These are phyloP conservation scores for Lizanozyma gosingica DNA, from an alignment of 1,139 yeast genomes.

Conservation along the genomic window DNA sequence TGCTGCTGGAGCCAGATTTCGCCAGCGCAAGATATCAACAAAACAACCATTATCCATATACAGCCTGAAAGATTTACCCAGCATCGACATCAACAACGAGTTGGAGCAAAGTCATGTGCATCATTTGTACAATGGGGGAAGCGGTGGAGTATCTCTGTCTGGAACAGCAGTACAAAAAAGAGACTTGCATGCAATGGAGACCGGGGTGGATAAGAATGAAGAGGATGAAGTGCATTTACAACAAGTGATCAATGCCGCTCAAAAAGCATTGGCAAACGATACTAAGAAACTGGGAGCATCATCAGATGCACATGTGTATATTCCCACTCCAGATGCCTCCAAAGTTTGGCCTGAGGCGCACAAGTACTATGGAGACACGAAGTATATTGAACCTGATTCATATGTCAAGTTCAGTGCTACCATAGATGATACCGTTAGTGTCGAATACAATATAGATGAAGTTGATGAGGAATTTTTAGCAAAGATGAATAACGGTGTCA, in stretches of 20 bases:
- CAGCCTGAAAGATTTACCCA: slow-evolving; percentile 72
- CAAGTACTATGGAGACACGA: slow-evolving; percentile 55
- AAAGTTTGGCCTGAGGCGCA: slow-evolving; percentile 70
- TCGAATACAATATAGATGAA: slow-evolving; percentile 87
- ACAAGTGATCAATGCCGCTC: slow-evolving; percentile 76
- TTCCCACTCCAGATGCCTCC: slow-evolving; percentile 97
- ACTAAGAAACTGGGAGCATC: slow-evolving; percentile 27
- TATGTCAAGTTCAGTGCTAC: slow-evolving; percentile 90
- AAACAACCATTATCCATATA: slow-evolving; percentile 81
- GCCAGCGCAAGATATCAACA: slow-evolving; percentile 86
- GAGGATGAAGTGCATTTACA: slow-evolving; percentile 96
- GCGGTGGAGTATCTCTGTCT: slow-evolving; percentile 6
- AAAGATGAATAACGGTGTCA: slow-evolving; percentile 11
- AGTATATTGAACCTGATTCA: slow-evolving; percentile 63
- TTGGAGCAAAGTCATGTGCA: slow-evolving; percentile 39
- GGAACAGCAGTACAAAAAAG: slow-evolving; percentile 63
- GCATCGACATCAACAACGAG: slow-evolving; percentile 45
- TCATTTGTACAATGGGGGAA: slow-evolving; percentile 18
- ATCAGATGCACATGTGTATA: slow-evolving; percentile 55
- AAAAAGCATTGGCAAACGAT: slow-evolving; percentile 40
- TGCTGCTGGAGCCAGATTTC: slow-evolving; percentile 59
- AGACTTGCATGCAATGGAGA: slow-evolving; percentile 82
- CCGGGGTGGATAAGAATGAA: slow-evolving; percentile 97
- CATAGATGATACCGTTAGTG: slow-evolving; percentile 87
- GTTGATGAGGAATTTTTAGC: slow-evolving; percentile 61